Conservation (phyloP, 1,284 basidiomycete species). For the Ceratobasidium sp. region DNA sequence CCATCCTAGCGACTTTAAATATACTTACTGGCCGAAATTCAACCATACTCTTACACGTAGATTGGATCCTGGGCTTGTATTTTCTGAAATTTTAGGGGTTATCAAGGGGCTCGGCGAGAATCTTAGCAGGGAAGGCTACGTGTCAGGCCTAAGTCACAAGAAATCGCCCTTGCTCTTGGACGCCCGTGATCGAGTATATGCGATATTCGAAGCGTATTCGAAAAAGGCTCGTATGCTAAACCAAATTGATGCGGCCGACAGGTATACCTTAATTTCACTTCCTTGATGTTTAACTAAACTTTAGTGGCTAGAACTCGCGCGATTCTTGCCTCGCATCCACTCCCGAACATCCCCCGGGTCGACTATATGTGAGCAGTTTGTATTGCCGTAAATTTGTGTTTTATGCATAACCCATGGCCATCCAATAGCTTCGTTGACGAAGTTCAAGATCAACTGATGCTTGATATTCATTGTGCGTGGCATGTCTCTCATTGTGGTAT, state of each 20-base stretch:
- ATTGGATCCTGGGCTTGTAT: slow-evolving; percentile 74
- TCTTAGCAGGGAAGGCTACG: slow-evolving; percentile 59
- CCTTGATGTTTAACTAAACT: background rate
- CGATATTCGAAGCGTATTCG: slow-evolving; percentile 69
- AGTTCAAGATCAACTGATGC: slow-evolving; percentile 76
- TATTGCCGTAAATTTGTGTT: background rate
- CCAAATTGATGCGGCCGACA: slow-evolving; percentile 74
- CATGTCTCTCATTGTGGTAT: background rate
- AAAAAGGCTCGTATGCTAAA: slow-evolving; percentile 63
- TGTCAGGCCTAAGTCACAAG: slow-evolving; percentile 65
- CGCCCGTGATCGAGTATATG: slow-evolving; percentile 68
- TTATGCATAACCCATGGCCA: background rate
- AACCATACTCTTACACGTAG: slow-evolving; percentile 68
- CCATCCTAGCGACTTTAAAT: slow-evolving; percentile 65
- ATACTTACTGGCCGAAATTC: slow-evolving; percentile 75
- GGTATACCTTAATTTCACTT: slow-evolving; percentile 58
- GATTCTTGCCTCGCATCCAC: slow-evolving; percentile 60
- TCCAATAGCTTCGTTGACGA: slow-evolving; percentile 75
- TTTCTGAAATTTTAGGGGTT: slow-evolving; percentile 78
- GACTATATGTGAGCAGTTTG: slow-evolving; percentile 69
- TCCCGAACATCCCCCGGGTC: slow-evolving; percentile 60
- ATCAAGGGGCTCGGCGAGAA: slow-evolving; percentile 76
- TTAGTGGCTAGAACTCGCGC: slow-evolving; percentile 63
- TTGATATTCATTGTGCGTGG: slow-evolving; percentile 71
- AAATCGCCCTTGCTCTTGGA: slow-evolving; percentile 66